These are phyloP conservation scores for Zoysia japonica DNA, from an alignment of 176 grass and related monocot species.

Conservation along the genomic window DNA sequence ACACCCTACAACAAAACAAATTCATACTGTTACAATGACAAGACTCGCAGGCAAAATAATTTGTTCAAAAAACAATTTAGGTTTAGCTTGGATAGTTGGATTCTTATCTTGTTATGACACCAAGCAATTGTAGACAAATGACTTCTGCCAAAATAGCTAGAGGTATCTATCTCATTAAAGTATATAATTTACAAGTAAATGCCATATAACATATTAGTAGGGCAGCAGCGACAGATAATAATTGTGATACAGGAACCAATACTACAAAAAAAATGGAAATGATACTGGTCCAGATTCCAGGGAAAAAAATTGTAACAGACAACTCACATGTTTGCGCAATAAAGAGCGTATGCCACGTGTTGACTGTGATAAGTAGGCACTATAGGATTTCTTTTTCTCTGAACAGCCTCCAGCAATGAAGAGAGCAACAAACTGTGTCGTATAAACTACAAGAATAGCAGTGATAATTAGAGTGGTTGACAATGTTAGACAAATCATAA, in stretches of 20 bases:
- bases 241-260: background rate
- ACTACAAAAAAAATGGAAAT: background rate
- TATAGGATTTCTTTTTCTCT: constrained; percentile 64
- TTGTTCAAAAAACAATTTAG: background rate
- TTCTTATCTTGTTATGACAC: background rate
- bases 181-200: background rate
- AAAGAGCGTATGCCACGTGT: constrained; percentile 76
- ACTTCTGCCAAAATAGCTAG: constrained; percentile 19
- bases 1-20: constrained; percentile 53
- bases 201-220: background rate
- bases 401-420: constrained; percentile 55
- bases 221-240: constrained; percentile 1
- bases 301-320: background rate
- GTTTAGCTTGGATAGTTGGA: background rate
- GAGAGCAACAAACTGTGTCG: constrained; percentile 82
- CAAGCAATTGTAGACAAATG: background rate
- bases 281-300: background rate
- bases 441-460: constrained; percentile 58
- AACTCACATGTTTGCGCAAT: constrained; percentile 81
- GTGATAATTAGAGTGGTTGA: constrained; percentile 17
- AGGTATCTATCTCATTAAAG: constrained; percentile 15
- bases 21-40: constrained; percentile 32
- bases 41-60: background rate
- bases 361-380: constrained; percentile 85
- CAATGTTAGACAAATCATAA: constrained; percentile 24